Conservation (phyloP, 805 yeast genomes). For the Yarrowia sp. region DNA sequence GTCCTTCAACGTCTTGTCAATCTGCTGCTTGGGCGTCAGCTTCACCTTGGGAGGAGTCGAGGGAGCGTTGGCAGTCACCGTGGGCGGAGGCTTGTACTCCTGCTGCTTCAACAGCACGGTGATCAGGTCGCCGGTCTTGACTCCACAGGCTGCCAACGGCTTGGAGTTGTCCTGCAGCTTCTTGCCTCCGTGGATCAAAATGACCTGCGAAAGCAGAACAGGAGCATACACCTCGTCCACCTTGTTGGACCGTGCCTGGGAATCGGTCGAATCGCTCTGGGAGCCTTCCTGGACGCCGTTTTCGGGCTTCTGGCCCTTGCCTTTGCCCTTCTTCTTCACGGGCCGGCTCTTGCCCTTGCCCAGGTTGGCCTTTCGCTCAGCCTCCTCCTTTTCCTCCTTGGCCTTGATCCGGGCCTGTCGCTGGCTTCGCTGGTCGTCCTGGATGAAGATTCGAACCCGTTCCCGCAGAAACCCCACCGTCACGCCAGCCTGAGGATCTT, state of each 20-base stretch:
- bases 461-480: slow-evolving; percentile 58
- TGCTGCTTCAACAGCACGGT: slow-evolving; percentile 27
- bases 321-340: background rate
- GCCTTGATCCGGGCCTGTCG: slow-evolving; percentile 27
- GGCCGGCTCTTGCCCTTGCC: slow-evolving; percentile 12
- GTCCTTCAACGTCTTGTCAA: slow-evolving; percentile 31
- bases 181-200: slow-evolving; percentile 30
- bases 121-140: slow-evolving; percentile 52
- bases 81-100: background rate
- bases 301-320: background rate
- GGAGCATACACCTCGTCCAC: slow-evolving; percentile 17
- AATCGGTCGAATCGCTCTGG: background rate
- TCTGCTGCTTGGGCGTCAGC: slow-evolving; percentile 32
- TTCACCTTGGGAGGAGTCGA: slow-evolving; percentile 22
- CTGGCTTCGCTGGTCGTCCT: slow-evolving; percentile 33
- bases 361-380: background rate
- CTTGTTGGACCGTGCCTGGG: background rate
- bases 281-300: too few species aligned
- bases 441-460: slow-evolving; percentile 55
- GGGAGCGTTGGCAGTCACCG: slow-evolving; percentile 25
- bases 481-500: slow-evolving; percentile 67
- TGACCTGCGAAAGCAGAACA: slow-evolving; percentile 9
- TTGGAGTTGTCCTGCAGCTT: slow-evolving; percentile 43
- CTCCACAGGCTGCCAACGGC: slow-evolving; percentile 49
- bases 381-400: slow-evolving; percentile 3